Base-by-base conservation (phyloP, 495 filamentous ascomycete species). In the Opeltia flavorubescens region DNA sequence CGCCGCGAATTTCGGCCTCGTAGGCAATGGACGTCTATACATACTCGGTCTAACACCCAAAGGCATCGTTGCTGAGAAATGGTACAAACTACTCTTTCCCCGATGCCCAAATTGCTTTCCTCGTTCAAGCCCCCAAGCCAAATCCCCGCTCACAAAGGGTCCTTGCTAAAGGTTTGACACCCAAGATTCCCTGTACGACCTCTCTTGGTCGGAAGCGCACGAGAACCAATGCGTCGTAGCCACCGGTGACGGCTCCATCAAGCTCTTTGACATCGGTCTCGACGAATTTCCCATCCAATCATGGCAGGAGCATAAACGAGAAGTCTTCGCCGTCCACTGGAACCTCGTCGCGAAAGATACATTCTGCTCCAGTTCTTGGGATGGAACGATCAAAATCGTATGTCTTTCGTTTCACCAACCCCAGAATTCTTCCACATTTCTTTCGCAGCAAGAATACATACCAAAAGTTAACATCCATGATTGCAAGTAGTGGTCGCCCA, bases 121-220 rank as follows among this genome's bases (percentile, higher is more conserved):
- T 21, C 39, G 35, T 38, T 18, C 21, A 40, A 31, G 23, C 3
- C 44, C 9, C 38, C 24, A 48, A 20, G 36, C 46, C 30, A 40
- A 47, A 15, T n/a, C n/a, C n/a, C 31, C 26, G 49, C 20, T 26
- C 25, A 35, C 42, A 12, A 46, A 51, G 21, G 52, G 24, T 12
- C 7, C 27, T 23, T 33, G 6, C 33, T 21, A 23, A 51, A 88
- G 82, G 60, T 98, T 84, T 66, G 89, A 95, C 55, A 98, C 91
- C 28, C 91, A 95, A 70, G 93, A 96, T 62, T 82, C 86, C 33
- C 83, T 95, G 55, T 98, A 88, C 64, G 91, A 98, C 64, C 71
- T 86, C 31, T 71, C 86, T 50, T 95, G 89, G 87, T 93, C 86
- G 47, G 91, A 98, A 65, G 71, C 82, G 44, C 83, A 98, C 71